Evolutionary conservation across 2,329 filamentous ascomycete genomes (phyloP).

Genomic region (Pseudonectria foliicola): DNA sequence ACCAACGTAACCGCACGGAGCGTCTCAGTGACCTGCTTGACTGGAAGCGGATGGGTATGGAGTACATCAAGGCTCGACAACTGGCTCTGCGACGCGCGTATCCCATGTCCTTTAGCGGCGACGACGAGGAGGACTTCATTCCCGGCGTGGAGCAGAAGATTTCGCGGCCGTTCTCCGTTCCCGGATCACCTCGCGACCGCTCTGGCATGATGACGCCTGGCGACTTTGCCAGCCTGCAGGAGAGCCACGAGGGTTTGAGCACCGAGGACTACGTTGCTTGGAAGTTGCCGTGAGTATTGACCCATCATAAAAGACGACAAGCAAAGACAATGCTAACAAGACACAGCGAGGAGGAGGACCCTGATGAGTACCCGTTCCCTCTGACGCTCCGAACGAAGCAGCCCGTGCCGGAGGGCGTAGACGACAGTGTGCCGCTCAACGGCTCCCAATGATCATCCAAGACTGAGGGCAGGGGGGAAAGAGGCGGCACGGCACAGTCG

Average conservation of each 20-base stretch:
- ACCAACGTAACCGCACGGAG: conserved; percentile 95
- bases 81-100: conserved; percentile 87
- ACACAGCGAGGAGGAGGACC: conserved; percentile 81
- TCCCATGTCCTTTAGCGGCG: conserved; percentile 72
- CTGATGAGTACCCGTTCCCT: conserved; percentile 60
- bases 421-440: conserved; percentile 19
- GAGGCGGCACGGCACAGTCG: too few relatives aligned
- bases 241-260: conserved; percentile 83
- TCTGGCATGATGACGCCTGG: conserved; percentile 98
- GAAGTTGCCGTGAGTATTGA: conserved; percentile 82
- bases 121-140: conserved; percentile 83
- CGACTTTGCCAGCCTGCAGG: conserved; percentile 93
- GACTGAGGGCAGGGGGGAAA: too few relatives aligned
- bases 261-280: conserved; percentile 98
- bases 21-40: conserved; percentile 89
- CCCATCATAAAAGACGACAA: background rate
- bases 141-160: conserved; percentile 93
- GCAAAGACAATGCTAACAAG: conserved; percentile 13
- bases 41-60: conserved; percentile 99
- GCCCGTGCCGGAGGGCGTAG: conserved; percentile 20
- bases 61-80: conserved; percentile 96
- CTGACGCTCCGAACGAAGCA: conserved; percentile 50
- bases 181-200: conserved; percentile 83
- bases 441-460: conserved; percentile 10
- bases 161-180: conserved; percentile 85